Percentiles rank a stretch among this genome's conserved stretches.
Conservation (phyloP, 2,329 filamentous ascomycete species). For the Trichothecium roseum region DNA sequence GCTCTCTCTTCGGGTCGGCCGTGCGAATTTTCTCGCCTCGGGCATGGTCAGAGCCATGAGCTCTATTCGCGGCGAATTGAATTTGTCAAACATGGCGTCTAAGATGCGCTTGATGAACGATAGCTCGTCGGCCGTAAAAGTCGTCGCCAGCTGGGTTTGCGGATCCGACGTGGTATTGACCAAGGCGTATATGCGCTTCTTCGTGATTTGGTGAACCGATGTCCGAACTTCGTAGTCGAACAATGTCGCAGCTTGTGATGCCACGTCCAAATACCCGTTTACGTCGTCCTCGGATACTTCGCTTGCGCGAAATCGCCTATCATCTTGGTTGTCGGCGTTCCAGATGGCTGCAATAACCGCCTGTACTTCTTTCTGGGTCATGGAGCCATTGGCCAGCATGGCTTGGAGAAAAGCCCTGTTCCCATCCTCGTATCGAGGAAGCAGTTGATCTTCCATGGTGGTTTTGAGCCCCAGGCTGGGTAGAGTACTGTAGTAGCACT, state of each 20-base stretch:
- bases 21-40: constrained; percentile 63
- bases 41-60: constrained; percentile 72
- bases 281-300: constrained; percentile 63
- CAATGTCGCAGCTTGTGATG: constrained; percentile 62
- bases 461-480: too few species aligned
- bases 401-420: constrained; percentile 89
- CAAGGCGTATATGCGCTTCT: constrained; percentile 65
- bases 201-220: constrained; percentile 56
- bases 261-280: constrained; percentile 54
- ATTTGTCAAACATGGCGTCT: constrained; percentile 83
- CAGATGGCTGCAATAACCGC: constrained; percentile 68
- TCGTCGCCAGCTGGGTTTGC: constrained; percentile 78
- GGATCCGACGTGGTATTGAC: constrained; percentile 83
- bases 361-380: constrained; percentile 66
- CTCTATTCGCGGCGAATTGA: constrained; percentile 73
- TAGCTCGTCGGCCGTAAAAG: constrained; percentile 72
- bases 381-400: constrained; percentile 65
- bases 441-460: constrained; percentile 17
- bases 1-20: constrained; percentile 32
- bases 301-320: constrained; percentile 43
- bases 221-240: constrained; percentile 85
- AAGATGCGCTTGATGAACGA: constrained; percentile 80
- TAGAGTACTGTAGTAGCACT: too few species aligned
- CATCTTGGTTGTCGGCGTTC: constrained; percentile 42
- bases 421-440: constrained; percentile 40